Conservation (phyloP, 805 yeast genomes). For the Alloascoidea hylecoeti region DNA sequence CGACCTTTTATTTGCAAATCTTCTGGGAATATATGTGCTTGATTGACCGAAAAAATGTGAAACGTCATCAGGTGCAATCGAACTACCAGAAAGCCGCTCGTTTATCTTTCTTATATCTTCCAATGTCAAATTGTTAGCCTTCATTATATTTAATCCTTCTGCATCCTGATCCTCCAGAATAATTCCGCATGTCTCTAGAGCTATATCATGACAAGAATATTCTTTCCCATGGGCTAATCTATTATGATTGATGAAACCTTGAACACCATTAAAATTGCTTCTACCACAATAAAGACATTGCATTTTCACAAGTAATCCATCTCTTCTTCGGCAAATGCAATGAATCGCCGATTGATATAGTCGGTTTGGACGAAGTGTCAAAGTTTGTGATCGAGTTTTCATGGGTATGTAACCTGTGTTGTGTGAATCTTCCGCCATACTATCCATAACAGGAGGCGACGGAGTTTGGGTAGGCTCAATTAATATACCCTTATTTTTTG, state of each 20-base stretch:
- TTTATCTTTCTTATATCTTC: constrained; percentile 34
- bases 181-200: background rate
- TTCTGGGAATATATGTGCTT: too few relatives aligned
- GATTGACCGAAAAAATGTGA: too few relatives aligned
- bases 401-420: background rate
- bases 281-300: constrained; percentile 46
- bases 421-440: background rate
- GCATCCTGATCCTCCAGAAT: constrained; percentile 18
- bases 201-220: background rate
- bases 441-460: background rate
- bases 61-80: background rate
- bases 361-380: background rate
- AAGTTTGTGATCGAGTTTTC: background rate
- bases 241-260: constrained; percentile 61
- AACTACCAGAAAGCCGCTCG: background rate
- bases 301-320: constrained; percentile 46
- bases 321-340: constrained; percentile 13
- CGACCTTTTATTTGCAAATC: background rate
- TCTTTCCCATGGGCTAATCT: constrained; percentile 51
- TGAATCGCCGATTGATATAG: background rate
- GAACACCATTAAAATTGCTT: constrained; percentile 56
- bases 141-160: constrained; percentile 47
- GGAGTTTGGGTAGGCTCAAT: background rate
- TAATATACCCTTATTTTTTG: background rate
- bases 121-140: too few relatives aligned